Base-by-base conservation (phyloP, 306 rosid species). In the cucumber (Cucumis sativus) region DNA sequence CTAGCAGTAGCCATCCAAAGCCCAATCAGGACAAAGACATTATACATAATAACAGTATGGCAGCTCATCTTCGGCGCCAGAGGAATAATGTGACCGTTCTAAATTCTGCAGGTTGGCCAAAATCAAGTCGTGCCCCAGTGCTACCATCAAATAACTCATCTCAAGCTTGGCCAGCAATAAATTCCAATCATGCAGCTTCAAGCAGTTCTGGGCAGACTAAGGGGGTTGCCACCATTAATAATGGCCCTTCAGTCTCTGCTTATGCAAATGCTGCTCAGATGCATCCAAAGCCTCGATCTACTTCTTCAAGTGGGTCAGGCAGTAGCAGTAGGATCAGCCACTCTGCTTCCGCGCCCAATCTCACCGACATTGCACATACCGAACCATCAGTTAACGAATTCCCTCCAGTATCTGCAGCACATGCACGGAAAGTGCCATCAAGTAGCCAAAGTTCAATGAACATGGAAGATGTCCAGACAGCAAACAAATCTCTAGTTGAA, bases 401-500 rank as follows among this genome's bases (percentile, higher is more conserved):
- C 45, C 97, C 99, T 79, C 97, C 97, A 9, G 92, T 95, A 80
- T 90, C 97, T 80, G 88, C 83, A 20, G 83, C 87, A 73, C 90
- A 82, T 63, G 80, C 74, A 51, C 87, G 85, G 21, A 91, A 87
- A 87, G 51, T 70, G 54, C 87, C 93, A 77, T 28, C 79, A 4
- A 87, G 82, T 77, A 80, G 80, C 86, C 95, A 82, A 85, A 61
- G 89, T 79, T 25, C 43, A 39, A 69, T 76, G 69, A 87, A 85
- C 6, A 79, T 78, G 79, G 92, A 74, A 43, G 86, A 86, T 78
- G 93, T 95, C 70, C 93, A 92, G 28, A 87, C 90, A 84, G 99
- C 99, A 71, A 95, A 95, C 79, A 91, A 89, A 82, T 87, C 99
- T 60, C 80, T 95, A 83, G 93, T 95, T 77, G 99, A 92, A 74